Percentiles rank a stretch among this genome's conserved stretches.
Evolutionary conservation across 2,329 filamentous ascomycete genomes (phyloP).

Genomic region (Fonsecaea multimorphosa): DNA sequence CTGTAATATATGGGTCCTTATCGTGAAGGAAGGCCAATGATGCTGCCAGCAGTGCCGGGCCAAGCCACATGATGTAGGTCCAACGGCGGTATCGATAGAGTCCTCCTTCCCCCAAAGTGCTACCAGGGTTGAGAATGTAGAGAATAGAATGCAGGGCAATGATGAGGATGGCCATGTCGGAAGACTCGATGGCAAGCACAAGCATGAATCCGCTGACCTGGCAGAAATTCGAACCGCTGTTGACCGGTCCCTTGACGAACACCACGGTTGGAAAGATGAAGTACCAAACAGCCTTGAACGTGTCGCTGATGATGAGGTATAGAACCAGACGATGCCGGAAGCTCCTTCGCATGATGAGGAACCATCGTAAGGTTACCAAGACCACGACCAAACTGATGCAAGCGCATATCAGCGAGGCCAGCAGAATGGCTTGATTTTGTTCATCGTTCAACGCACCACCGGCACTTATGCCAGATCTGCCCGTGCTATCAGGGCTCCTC

Average conservation of each 20-base stretch:
- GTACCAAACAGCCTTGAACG: constrained; percentile 72
- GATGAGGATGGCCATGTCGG: constrained; percentile 72
- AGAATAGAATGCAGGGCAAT: constrained; percentile 76
- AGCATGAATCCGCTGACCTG: constrained; percentile 73
- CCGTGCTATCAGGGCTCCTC: background rate
- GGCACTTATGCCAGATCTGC: background rate
- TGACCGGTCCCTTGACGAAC: constrained; percentile 59
- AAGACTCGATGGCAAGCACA: constrained; percentile 67
- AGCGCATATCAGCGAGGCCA: constrained; percentile 53
- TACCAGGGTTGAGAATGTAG: constrained; percentile 69
- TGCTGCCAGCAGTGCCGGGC: constrained; percentile 66
- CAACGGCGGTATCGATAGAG: constrained; percentile 70
- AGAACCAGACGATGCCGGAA: constrained; percentile 79
- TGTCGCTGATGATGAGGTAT: constrained; percentile 73
- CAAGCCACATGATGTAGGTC: constrained; percentile 64
- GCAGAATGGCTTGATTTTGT: constrained; percentile 46
- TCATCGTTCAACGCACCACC: constrained; percentile 18
- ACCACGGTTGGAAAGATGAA: constrained; percentile 68
- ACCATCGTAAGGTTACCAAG: constrained; percentile 70
- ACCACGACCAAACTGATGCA: constrained; percentile 64
- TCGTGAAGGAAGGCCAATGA: constrained; percentile 67
- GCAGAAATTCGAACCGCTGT: constrained; percentile 64
- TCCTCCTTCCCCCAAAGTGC: constrained; percentile 60
- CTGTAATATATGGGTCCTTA: constrained; percentile 62
- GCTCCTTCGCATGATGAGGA: constrained; percentile 72